These are phyloP conservation scores for Pyracantha coccinea DNA, from an alignment of 331 rosid genomes.

Conservation along the genomic window DNA sequence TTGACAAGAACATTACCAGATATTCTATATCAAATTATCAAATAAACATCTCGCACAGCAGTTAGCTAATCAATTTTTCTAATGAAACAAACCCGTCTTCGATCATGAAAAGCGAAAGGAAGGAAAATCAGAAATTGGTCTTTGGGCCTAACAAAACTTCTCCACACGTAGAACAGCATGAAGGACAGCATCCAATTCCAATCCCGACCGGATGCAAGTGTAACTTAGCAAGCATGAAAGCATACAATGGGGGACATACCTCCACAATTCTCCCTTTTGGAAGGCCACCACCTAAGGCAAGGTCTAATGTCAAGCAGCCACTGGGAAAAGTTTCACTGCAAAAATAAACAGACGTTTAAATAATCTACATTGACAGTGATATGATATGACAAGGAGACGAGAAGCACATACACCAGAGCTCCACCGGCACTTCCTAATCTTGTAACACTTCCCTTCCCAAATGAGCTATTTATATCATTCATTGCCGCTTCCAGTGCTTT, in stretches of 20 bases:
- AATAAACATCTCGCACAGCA: neutral
- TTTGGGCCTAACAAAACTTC: neutral
- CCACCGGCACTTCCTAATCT: slow-evolving; percentile 98
- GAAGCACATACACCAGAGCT: slow-evolving; percentile 77
- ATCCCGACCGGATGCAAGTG: neutral
- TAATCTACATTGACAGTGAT: neutral
- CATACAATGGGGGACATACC: slow-evolving; percentile 35
- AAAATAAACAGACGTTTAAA: slow-evolving; percentile 8
- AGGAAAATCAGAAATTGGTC: neutral
- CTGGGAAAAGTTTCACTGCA: slow-evolving; percentile 97
- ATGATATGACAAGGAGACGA: neutral
- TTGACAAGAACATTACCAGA: neutral
- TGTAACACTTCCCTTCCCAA: slow-evolving; percentile 97
- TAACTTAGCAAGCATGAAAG: neutral
- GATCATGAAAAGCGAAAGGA: neutral
- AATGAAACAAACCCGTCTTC: neutral
- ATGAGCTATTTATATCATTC: slow-evolving; percentile 87
- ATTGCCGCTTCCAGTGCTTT: slow-evolving; percentile 95
- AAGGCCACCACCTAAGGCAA: slow-evolving; percentile 96
- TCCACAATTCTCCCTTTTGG: slow-evolving; percentile 98
- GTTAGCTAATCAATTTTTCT: neutral
- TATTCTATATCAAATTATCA: neutral
- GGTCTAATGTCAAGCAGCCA: slow-evolving; percentile 94
- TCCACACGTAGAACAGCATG: neutral
- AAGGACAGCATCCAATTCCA: neutral